Evolutionary conservation across 192 early-diverging fungal species (phyloP).

Genomic region (Coemansia sp.): DNA sequence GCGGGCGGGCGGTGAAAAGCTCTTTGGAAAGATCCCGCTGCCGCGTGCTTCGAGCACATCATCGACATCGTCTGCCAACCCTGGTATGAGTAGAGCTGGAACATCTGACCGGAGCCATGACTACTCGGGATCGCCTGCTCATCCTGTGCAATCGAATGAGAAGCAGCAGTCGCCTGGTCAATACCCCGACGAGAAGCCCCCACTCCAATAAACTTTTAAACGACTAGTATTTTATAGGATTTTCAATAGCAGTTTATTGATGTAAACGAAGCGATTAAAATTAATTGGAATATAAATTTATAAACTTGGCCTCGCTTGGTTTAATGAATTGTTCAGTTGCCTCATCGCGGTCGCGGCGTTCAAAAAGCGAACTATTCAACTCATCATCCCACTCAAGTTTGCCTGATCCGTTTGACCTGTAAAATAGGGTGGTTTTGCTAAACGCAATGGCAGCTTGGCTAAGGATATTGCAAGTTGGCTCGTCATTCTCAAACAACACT

Average conservation of each 20-base stretch:
- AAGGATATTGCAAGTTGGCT: not conserved
- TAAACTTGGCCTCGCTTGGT: not conserved
- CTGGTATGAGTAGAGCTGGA: too few relatives aligned
- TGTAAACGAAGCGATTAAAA: not conserved
- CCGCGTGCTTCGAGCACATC: constrained; percentile 15
- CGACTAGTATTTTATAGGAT: not conserved
- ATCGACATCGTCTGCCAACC: not conserved
- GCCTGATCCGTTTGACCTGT: not conserved
- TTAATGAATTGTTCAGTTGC: not conserved
- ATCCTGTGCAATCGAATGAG: too few relatives aligned
- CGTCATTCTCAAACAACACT: not conserved
- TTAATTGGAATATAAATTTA: not conserved
- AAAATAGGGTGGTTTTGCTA: not conserved
- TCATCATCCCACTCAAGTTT: not conserved
- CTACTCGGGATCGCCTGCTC: too few relatives aligned
- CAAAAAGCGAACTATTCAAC: not conserved
- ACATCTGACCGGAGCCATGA: too few relatives aligned
- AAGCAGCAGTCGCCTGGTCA: too few relatives aligned
- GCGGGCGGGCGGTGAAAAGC: constrained; percentile 32
- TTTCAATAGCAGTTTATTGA: not conserved
- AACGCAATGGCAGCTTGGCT: not conserved
- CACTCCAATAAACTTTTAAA: too few relatives aligned
- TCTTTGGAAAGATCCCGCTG: constrained; percentile 50
- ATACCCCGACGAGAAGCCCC: too few relatives aligned
- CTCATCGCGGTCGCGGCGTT: not conserved